Evolutionary conservation across 2,329 filamentous ascomycete species (phyloP).

Genomic region (Ascochyta rabiei): DNA sequence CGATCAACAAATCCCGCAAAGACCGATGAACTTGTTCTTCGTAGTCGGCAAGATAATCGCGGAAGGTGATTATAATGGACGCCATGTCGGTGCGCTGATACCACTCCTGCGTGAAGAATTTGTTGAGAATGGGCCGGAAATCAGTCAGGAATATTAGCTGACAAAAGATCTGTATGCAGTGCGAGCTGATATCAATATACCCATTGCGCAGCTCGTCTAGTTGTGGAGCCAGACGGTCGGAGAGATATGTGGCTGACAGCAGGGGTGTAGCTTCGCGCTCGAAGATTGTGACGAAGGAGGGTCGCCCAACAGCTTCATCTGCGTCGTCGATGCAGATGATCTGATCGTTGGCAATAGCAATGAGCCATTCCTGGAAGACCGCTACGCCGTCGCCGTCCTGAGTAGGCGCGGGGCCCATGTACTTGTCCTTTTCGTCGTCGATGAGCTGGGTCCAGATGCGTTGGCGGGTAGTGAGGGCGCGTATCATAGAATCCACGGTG

Average conservation of each 20-base stretch:
- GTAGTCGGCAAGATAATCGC: slow-evolving; percentile 93
- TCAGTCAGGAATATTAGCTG: slow-evolving; percentile 88
- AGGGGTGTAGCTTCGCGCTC: slow-evolving; percentile 80
- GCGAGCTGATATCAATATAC: slow-evolving; percentile 93
- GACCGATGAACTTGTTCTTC: slow-evolving; percentile 81
- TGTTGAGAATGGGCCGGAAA: slow-evolving; percentile 79
- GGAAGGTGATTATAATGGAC: slow-evolving; percentile 91
- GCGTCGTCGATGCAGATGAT: slow-evolving; percentile 94
- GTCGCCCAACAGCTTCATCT: slow-evolving; percentile 62
- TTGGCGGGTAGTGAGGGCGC: slow-evolving; percentile 81
- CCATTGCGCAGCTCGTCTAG: slow-evolving; percentile 80
- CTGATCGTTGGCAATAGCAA: slow-evolving; percentile 97
- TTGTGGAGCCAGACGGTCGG: slow-evolving; percentile 73
- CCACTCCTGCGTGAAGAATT: slow-evolving; percentile 92
- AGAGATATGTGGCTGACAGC: slow-evolving; percentile 75
- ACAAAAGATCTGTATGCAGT: slow-evolving; percentile 88
- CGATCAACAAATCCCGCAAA: slow-evolving; percentile 87
- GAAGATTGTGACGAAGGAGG: slow-evolving; percentile 87
- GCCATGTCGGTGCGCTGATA: slow-evolving; percentile 87
- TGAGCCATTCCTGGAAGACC: slow-evolving; percentile 82
- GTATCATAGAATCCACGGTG: slow-evolving; percentile 94
- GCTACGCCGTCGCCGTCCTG: slow-evolving; percentile 82
- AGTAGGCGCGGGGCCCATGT: slow-evolving; percentile 55
- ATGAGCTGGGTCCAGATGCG: slow-evolving; percentile 85
- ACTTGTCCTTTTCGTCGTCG: slow-evolving; percentile 80